These are phyloP conservation scores for Fimicolochytrium jonesii DNA, from an alignment of 192 early-diverging fungal genomes.

Conservation along the genomic window DNA sequence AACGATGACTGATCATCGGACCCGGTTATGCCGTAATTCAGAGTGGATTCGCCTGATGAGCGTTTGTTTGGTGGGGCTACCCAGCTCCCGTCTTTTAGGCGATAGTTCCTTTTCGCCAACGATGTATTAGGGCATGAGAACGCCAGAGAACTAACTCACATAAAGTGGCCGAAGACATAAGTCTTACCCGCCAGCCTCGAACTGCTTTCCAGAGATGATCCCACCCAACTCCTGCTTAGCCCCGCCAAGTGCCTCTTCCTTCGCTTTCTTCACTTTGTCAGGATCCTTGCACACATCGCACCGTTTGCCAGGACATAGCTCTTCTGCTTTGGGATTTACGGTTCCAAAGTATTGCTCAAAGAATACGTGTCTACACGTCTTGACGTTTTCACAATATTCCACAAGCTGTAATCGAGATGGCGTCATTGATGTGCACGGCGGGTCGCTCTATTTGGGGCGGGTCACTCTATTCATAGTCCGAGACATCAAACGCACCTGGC, in stretches of 20 bases:
- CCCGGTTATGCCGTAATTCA: conserved; percentile 11
- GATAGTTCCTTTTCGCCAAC: neutral
- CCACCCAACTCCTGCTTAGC: neutral
- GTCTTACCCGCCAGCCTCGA: conserved; percentile 16
- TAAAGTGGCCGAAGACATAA: too few species aligned
- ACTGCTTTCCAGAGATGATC: neutral
- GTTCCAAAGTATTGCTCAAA: conserved; percentile 40
- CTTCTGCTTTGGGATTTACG: neutral
- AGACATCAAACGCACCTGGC: conserved; percentile 16
- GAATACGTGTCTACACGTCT: conserved; percentile 36
- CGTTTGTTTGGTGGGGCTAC: conserved; percentile 1
- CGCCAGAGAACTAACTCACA: too few species aligned
- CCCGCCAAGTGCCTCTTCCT: neutral
- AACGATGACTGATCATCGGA: neutral
- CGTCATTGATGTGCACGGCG: too few species aligned
- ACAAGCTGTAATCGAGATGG: too few species aligned
- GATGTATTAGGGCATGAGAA: neutral
- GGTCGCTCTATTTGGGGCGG: too few species aligned
- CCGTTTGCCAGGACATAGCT: conserved; percentile 26
- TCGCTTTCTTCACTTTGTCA: conserved; percentile 21
- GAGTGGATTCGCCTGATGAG: neutral
- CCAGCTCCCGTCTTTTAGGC: conserved; percentile 16
- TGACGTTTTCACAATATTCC: conserved; percentile 45
- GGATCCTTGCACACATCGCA: conserved; percentile 47
- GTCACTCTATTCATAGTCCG: neutral